Evolutionary conservation across 2,329 filamentous ascomycete genomes (phyloP).

Genomic region (Teratosphaeria viscida): DNA sequence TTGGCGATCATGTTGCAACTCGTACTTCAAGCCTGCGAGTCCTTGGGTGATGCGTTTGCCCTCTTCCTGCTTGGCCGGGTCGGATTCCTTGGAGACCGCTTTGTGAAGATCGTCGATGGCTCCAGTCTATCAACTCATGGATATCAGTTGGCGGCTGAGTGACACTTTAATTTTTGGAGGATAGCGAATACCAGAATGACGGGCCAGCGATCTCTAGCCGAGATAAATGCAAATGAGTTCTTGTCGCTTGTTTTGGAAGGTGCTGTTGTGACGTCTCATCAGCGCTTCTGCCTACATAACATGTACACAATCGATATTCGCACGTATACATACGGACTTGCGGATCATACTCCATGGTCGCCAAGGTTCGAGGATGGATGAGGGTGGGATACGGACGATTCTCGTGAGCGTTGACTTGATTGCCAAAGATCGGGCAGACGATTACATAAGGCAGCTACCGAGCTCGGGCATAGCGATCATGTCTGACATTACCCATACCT

Average conservation of each 20-base stretch:
- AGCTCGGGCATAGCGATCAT: neutral
- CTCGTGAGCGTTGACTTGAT: neutral
- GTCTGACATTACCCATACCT: neutral
- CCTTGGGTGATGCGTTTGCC: conserved; percentile 78
- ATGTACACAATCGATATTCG: neutral
- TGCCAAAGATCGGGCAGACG: neutral
- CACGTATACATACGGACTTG: conserved; percentile 52
- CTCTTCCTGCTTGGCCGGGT: conserved; percentile 59
- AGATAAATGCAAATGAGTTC: conserved; percentile 76
- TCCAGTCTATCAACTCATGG: conserved; percentile 52
- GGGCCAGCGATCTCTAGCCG: conserved; percentile 82
- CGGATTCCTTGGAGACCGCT: conserved; percentile 45
- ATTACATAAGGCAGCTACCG: neutral
- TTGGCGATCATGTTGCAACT: conserved; percentile 77
- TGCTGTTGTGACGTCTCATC: conserved; percentile 39
- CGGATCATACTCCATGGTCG: conserved; percentile 60
- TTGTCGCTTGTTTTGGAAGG: conserved; percentile 70
- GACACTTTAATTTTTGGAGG: neutral
- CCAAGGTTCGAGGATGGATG: neutral
- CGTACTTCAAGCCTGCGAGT: conserved; percentile 80
- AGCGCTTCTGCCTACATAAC: conserved; percentile 2
- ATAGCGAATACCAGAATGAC: conserved; percentile 60
- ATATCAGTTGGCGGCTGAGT: neutral
- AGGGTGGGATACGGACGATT: neutral
- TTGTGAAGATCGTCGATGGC: conserved; percentile 93